Percentiles rank a stretch among this genome's conserved stretches.
Evolutionary conservation across 768 basidiomycete species (phyloP).

Genomic region (Suillus occidentalis): DNA sequence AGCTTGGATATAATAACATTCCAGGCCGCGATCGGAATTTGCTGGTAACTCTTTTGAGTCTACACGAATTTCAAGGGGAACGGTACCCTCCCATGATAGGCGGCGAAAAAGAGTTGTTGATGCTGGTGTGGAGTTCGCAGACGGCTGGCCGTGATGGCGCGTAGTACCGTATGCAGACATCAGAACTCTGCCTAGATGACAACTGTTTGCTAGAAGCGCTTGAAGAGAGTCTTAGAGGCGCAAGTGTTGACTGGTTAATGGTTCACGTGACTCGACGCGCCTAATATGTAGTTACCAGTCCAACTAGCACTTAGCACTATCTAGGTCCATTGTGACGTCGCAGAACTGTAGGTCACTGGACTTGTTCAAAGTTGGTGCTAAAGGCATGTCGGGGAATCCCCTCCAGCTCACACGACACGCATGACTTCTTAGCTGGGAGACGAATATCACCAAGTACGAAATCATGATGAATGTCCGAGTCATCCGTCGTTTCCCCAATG

Average conservation of each 20-base stretch:
- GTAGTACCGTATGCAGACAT: slow-evolving; percentile 58
- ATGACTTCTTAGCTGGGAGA: slow-evolving; percentile 27
- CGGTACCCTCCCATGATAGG: slow-evolving; percentile 88
- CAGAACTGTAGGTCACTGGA: background rate
- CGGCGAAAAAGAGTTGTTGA: slow-evolving; percentile 82
- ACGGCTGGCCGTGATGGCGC: slow-evolving; percentile 43
- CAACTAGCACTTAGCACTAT: slow-evolving; percentile 21
- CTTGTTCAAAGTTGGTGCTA: background rate
- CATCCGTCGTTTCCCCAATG: slow-evolving; percentile 37
- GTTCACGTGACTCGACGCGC: background rate
- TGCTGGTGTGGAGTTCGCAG: slow-evolving; percentile 52
- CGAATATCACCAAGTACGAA: slow-evolving; percentile 39
- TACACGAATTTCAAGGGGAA: slow-evolving; percentile 86
- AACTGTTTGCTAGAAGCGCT: slow-evolving; percentile 3
- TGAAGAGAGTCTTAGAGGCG: background rate
- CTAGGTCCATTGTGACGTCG: too few species aligned
- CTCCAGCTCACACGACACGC: background rate
- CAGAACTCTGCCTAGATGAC: background rate
- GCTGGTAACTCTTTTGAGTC: slow-evolving; percentile 88
- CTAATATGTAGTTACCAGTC: background rate
- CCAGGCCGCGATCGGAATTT: slow-evolving; percentile 84
- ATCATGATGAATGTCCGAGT: slow-evolving; percentile 8
- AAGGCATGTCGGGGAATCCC: background rate
- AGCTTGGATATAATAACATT: slow-evolving; percentile 89
- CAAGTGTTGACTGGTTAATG: background rate